Base-by-base conservation (phyloP, 768 basidiomycete genomes). In the Phaeotremella fagi region DNA sequence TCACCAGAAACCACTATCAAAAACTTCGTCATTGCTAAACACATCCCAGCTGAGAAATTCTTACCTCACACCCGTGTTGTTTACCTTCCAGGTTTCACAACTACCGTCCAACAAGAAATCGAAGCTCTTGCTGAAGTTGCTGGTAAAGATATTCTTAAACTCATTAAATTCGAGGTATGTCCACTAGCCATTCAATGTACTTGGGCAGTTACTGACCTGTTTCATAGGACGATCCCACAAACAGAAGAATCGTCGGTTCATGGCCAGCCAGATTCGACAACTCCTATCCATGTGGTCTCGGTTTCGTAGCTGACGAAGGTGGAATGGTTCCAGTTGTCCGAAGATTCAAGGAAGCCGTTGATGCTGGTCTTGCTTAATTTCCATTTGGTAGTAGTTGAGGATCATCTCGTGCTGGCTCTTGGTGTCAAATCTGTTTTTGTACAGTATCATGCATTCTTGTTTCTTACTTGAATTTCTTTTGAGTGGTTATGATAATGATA, bases 1-100 rank as follows among this genome's bases (percentile, higher is more conserved):
- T 59, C 55, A 12, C 72, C 72, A 14, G 70, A 72, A 36, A 71
- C 57, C 18, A 68, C 67, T 28, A 70, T 74, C 53, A 54, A 63
- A 38, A 74, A 74, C 63, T 74, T 74, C 55, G 66, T 74, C 45
- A 63, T 66, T 52, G 72, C 72, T n/a, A 68, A 66, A 33, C 68
- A 74, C 45, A 58, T 74, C 31, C 70, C 70, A 11, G 58, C 62
- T 3, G 61, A 62, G 24, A 68, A 63, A 48, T 71, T 74, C 60
- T 45, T 62, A 27, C 26, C 58, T 18, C 72, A 74, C 55, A 70
- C 72, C 27, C 48, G 72, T 24, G 62, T 63, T 12, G 66, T 67
- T 27, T 70, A 71, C 55, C 57, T 74, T 16, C 72, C 72, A 11
- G 72, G 72, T 22, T 74, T 74, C 63, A 71, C 70, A 9, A 63